Evolutionary conservation across 2,329 filamentous ascomycete genomes (phyloP), one percentile per base, ranked within the genome.

Genomic region (Hymenoscyphus scutula): DNA sequence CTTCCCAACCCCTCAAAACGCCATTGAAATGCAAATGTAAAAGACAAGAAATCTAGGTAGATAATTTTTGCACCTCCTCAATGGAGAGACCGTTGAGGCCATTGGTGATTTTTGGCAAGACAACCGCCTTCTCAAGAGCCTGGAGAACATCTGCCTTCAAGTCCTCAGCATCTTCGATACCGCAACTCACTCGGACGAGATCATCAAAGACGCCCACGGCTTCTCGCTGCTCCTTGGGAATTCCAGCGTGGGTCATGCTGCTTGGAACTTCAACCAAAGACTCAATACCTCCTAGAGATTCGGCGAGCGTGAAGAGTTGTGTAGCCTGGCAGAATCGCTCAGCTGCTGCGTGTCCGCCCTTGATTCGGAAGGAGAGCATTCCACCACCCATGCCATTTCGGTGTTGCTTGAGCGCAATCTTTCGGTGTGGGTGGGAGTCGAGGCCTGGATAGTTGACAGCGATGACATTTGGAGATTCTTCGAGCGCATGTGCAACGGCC

Each of bases 241-340:
- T 99, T 63, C 94, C 95, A 27, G 92, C 91, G 77, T 99, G 95
- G 19, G 95, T 99, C 95, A 99, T 99, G 78, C 88, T 91, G 71
- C 90, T 91, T 25, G 95, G 95, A 2, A 99, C 86, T 79, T 99
- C 95, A 70, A 93, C 89, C 65, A 99, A 82, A 73, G 86, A 90
- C 84, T 99, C 95, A 56, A 99, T 89, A 61, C 94, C 95, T 64
- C 95, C 95, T 27, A 99, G 80, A 63, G 87, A 91, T 82, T 99
- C 95, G 32, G 95, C 95, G 6, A 99, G 83, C 1, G 92, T 97
- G 79, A 97, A 98, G 76, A 99, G 87, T 73, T 86, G 86, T 53
- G 93, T 97, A 64, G 84, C 80, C 77, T 95, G 88, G 83, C 95
- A 98, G 85, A 99, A 99, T 59, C 88, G 85, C 78, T 96, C 90